Evolutionary conservation across 2,329 filamentous ascomycete species (phyloP), one percentile per base, ranked within the genome.

Genomic region (Pseudopyrenochaeta lycopersici): DNA sequence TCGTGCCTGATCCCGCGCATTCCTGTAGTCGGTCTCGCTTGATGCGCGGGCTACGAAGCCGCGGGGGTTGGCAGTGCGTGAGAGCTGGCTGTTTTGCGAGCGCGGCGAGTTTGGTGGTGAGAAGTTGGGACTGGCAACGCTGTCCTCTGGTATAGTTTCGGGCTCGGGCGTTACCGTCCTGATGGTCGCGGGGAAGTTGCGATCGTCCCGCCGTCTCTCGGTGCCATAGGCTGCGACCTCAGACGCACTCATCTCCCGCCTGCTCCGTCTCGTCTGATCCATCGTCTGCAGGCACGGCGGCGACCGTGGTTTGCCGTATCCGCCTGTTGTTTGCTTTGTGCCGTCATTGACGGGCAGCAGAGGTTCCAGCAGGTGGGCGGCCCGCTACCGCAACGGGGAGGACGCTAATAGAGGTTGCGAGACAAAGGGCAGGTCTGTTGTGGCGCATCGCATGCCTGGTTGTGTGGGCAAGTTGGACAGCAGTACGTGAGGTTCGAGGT

Each of bases 101-200:
- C 63, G 67, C 44, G 72, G 72, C 21, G 66, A 72, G 40, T 66
- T 66, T 46, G 67, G 72, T 48, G 73, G 72, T 4, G 68, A 72
- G 32, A 50, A 52, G 51, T 54, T 54, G 48, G 50, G 41, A 45
- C 41, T 50, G 51, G 49, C 38, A 23, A 53, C 35, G 35, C 58
- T 57, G 17, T 67, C 57, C 36, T 56, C 50, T 48, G 66, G 58
- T 44, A 68, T 67, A 17, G 68, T 65, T 12, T 68, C 66, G 4
- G 62, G 65, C 38, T 91, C 89, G 61, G 88, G 88, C 57, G 88
- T 90, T 60, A 90, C 86, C 51, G 87, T 79, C 58, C 88, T 85
- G 66, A 88, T 84, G 40, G 83, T 69, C 40, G 40, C 40, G 44
- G 39, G 53, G 32, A 36, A 21, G 17, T 49, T 50, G 49, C 62